Evolutionary conservation across 441 rosid species (phyloP).

Genomic region (Erodium trifolium): DNA sequence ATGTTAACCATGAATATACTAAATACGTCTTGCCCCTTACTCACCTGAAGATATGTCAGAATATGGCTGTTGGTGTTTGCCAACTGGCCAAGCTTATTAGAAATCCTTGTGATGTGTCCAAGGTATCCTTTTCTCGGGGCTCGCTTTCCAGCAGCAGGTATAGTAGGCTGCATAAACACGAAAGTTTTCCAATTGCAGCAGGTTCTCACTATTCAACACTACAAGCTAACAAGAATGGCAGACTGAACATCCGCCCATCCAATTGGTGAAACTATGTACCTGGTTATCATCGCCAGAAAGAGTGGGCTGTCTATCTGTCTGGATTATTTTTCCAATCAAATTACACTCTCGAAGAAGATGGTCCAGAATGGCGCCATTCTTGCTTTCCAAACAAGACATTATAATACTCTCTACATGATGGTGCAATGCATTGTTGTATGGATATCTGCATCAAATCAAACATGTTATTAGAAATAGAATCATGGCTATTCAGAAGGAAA

Average conservation of each 20-base stretch:
- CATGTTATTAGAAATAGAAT: background rate
- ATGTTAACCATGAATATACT: background rate
- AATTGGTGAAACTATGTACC: slow-evolving; percentile 15
- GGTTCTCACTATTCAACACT: too few relatives aligned
- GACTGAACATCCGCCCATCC: too few relatives aligned
- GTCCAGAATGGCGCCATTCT: slow-evolving; percentile 49
- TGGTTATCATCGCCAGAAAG: slow-evolving; percentile 43
- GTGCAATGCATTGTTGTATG: slow-evolving; percentile 87
- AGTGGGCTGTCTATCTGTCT: slow-evolving; percentile 55
- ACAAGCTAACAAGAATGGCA: too few relatives aligned
- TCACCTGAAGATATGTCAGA: slow-evolving; percentile 71
- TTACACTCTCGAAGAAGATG: slow-evolving; percentile 78
- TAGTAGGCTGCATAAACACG: slow-evolving; percentile 57
- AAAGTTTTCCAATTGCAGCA: slow-evolving; percentile 11
- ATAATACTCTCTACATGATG: slow-evolving; percentile 90
- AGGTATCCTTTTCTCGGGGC: slow-evolving; percentile 75
- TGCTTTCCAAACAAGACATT: slow-evolving; percentile 71
- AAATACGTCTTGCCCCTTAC: slow-evolving; percentile 17
- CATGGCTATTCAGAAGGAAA: too few relatives aligned
- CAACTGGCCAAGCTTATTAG: slow-evolving; percentile 73
- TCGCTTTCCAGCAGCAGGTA: slow-evolving; percentile 58
- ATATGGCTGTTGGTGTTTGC: slow-evolving; percentile 49
- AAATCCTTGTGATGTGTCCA: slow-evolving; percentile 76
- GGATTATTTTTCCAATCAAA: slow-evolving; percentile 68
- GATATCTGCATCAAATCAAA: slow-evolving; percentile 51